A percentile compares a stretch with the other conserved stretches of the same genome.
Evolutionary conservation across 139 green algal species (phyloP).

Genomic region (Auxenochlorella pyrenoidosa): DNA sequence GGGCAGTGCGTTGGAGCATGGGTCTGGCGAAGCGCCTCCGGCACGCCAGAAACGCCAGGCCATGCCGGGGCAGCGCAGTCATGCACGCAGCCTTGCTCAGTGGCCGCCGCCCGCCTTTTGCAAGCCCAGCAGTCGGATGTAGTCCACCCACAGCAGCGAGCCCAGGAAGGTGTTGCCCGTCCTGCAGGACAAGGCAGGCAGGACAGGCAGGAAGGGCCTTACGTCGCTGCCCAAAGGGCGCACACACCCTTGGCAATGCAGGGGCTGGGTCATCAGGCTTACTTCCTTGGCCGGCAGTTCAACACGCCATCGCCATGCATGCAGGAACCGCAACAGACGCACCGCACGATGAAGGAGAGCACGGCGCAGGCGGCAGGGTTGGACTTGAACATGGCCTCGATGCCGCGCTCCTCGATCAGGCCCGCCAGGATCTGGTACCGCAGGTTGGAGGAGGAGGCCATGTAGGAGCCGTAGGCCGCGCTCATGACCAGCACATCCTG

Average conservation of each 20-base stretch:
- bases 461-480: constrained; percentile 94
- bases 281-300: too few species aligned
- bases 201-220: neutral
- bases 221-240: too few species aligned
- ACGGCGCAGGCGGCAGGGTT: constrained; percentile 72
- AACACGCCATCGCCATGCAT: too few species aligned
- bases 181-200: neutral
- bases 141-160: constrained; percentile 95
- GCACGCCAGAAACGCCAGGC: too few species aligned
- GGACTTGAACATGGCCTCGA: constrained; percentile 83
- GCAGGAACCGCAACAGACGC: constrained; percentile 29
- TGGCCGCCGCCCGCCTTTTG: constrained; percentile 53
- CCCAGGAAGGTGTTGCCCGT: constrained; percentile 84
- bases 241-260: too few species aligned
- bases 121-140: constrained; percentile 79
- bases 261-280: too few species aligned
- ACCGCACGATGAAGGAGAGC: constrained; percentile 84
- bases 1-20: too few species aligned
- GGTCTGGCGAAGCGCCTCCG: too few species aligned
- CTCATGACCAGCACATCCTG: constrained; percentile 87
- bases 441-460: constrained; percentile 93
- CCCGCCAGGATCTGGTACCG: constrained; percentile 87
- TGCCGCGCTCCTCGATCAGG: constrained; percentile 93
- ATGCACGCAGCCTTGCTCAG: neutral
- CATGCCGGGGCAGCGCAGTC: too few species aligned